These are phyloP conservation scores for Suillus sp. DNA, from an alignment of 768 basidiomycete species.

Conservation along the genomic window DNA sequence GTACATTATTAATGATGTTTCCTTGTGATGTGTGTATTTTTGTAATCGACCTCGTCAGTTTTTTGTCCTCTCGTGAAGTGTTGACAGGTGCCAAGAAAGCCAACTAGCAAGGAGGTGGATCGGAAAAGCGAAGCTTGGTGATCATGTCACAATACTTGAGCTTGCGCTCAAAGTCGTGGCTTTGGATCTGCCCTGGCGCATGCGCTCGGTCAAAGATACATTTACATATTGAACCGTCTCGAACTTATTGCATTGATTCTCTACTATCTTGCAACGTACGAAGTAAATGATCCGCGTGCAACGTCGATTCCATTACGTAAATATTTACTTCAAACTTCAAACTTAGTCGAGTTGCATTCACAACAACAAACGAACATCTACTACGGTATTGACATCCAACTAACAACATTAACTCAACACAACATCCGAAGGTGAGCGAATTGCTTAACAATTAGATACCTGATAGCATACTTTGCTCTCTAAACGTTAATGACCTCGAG, in stretches of 20 bases:
- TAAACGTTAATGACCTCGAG: slow-evolving; percentile 1
- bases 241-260: too few species aligned
- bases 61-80: neutral
- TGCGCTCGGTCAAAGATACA: too few species aligned
- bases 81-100: neutral
- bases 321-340: too few species aligned
- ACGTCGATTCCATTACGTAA: too few species aligned
- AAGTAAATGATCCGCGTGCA: too few species aligned
- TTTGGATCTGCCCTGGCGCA: neutral
- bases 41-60: neutral
- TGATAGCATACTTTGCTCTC: neutral
- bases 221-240: too few species aligned
- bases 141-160: neutral
- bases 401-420: too few species aligned
- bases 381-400: too few species aligned
- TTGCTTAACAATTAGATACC: neutral
- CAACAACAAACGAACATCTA: neutral
- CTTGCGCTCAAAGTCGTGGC: neutral
- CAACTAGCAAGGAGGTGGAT: neutral
- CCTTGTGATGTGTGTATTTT: neutral
- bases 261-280: too few species aligned
- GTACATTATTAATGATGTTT: neutral
- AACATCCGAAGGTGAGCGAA: too few species aligned
- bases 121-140: neutral
- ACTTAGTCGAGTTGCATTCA: neutral